phyloP scores from a whole-genome alignment of 2,329 filamentous ascomycete genomes.

The Colletotrichum neosansevieriae region DNA sequence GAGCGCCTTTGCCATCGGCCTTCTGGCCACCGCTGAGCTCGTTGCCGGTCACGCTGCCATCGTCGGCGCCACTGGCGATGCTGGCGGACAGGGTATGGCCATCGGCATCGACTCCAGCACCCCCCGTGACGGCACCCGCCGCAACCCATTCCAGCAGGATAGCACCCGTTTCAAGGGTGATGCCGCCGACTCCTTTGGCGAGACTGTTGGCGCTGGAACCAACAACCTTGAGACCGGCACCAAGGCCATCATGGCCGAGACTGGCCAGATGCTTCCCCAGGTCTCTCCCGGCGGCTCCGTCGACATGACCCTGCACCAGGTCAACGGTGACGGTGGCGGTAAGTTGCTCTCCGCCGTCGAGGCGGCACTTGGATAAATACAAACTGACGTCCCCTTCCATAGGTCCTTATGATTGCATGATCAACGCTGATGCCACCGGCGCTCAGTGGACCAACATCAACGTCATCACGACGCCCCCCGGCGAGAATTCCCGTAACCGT shows the following conservation, averaged over 20 bases:
- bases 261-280: conserved; percentile 69
- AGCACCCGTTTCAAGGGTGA: conserved; percentile 71
- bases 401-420: conserved; percentile 71
- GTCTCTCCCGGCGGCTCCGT: conserved; percentile 67
- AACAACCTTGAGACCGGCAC: conserved; percentile 71
- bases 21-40: conserved; percentile 66
- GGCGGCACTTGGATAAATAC: no score
- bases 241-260: conserved; percentile 67
- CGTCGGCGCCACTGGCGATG: conserved; percentile 67
- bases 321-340: conserved; percentile 75
- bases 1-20: conserved; percentile 55
- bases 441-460: conserved; percentile 64
- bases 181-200: conserved; percentile 65
- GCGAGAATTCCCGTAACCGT: conserved; percentile 62
- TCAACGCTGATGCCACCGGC: conserved; percentile 71
- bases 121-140: conserved; percentile 70
- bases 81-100: conserved; percentile 66
- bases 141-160: conserved; percentile 74
- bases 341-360: background rate
- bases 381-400: no score
- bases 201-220: conserved; percentile 68
- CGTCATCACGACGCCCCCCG: conserved; percentile 66
- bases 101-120: conserved; percentile 65
- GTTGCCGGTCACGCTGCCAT: conserved; percentile 73
- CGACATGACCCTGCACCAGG: conserved; percentile 74